Evolutionary conservation across 2,329 filamentous ascomycete genomes (phyloP), one percentile per base, ranked within the genome.

Genomic region (Diaporthe caulivora): DNA sequence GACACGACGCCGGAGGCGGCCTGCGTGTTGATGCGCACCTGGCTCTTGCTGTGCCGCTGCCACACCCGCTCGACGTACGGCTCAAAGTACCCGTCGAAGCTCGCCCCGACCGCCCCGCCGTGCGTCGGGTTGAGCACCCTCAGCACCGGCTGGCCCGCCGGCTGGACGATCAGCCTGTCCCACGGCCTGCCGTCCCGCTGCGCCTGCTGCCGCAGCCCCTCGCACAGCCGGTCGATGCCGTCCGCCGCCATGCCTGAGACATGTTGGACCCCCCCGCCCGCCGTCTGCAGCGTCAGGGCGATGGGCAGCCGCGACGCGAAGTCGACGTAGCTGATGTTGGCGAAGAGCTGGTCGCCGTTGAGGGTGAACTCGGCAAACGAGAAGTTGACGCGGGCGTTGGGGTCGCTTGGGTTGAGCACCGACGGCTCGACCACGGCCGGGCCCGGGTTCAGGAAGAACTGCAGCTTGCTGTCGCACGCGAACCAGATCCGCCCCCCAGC

Each of bases 301-400:
- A 91, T 86, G 7, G 90, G 89, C 77, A 90, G 78, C n/a, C 83
- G 82, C 47, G 83, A 75, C 7, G 92, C 87, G 79, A 93, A 93
- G 80, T 93, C 91, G 55, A 93, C 91, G 78, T 92, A 90, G 78
- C 86, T 89, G 81, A 93, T 92, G 75, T 92, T 92, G 72, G 88
- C 89, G 77, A 89, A 92, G 4, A 92, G 83, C 80, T 91, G 87
- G 65, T 84, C 82, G 58, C 78, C 76, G 78, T 91, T 90, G 79
- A 87, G 88, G 1, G 90, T 92, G 79, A 92, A 91, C 80, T 91
- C 90, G 82, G 86, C 88, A 78, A 91, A 92, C 54, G 84, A 84
- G 83, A 90, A 92, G 75, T 86, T 83, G 49, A 86, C 83, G 49
- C 83, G 81, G 58, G 84, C 84, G 76, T 91, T 91, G 10, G 86